phyloP scores from a whole-genome alignment of 441 rosid species.

The Gossypium gossypioides region DNA sequence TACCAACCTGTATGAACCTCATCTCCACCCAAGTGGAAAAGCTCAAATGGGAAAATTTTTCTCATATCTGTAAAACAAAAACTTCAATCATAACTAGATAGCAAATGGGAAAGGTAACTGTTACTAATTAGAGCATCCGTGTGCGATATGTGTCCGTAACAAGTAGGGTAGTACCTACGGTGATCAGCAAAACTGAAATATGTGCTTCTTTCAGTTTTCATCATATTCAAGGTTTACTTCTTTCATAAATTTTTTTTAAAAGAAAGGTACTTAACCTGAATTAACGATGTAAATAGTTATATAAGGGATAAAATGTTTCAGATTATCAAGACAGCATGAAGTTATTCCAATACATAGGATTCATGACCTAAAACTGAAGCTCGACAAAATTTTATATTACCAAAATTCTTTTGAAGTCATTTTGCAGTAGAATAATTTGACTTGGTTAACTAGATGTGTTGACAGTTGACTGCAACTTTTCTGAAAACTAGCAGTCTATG shows the following conservation, averaged over 20 bases:
- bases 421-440: background rate
- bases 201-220: background rate
- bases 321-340: background rate
- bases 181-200: background rate
- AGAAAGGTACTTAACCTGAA: background rate
- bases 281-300: background rate
- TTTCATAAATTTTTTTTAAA: background rate
- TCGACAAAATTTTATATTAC: background rate
- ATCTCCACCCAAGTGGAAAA: slow-evolving; percentile 96
- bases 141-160: background rate
- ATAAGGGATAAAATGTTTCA: background rate
- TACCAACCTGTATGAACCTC: slow-evolving; percentile 81
- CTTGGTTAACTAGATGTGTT: background rate
- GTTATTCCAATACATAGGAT: background rate
- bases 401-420: background rate
- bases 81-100: slow-evolving; percentile 2
- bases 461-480: background rate
- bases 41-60: slow-evolving; percentile 85
- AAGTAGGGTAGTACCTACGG: background rate
- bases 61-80: slow-evolving; percentile 54
- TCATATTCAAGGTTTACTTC: background rate
- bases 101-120: background rate
- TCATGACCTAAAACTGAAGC: background rate
- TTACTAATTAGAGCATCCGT: background rate
- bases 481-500: background rate